Evolutionary conservation across 177 flowering plant genomes (phyloP), one percentile per base, ranked within the genome.

Genomic region (Vitis hybrid): DNA sequence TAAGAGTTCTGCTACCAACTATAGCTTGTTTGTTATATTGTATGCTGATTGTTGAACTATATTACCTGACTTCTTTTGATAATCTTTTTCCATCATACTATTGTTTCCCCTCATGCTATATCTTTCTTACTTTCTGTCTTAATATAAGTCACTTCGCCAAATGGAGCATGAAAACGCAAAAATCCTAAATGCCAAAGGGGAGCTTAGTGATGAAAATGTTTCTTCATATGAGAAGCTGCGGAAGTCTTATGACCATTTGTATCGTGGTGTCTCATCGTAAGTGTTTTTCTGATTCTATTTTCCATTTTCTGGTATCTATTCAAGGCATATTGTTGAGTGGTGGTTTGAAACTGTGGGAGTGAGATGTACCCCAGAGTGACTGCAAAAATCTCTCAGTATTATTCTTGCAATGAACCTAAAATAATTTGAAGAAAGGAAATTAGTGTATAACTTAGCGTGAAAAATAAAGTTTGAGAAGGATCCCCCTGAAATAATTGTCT

Each of bases 161-260:
- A 77, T 93, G 98, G 99, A 95, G 79, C 86, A 88, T 72, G 99
- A 95, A 67, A 95, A 95, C 78, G 82, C 94, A 2, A 95, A 91
- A 81, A 91, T 90, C 62, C 76, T 95, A 57, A 90, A 87, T 88
- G 94, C 98, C 19, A 95, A 93, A 79, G 98, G 99, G 68, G 99
- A 95, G 78, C 92, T 95, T 19, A 93, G 91, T 64, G 99, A 95
- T 56, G 99, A 95, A 80, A 90, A 82, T 82, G 83, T 78, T n/a
- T 73, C 91, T 75, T 83, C 93, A 69, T 95, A 95, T 82, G 98
- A 95, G 78, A 93, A 89, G 84, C 86, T 90, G 70, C 86, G 98
- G 60, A 95, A 95, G 80, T 88, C 97, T 60, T 93, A 85, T 77
- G 99, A 95, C 73, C 92, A 90, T 50, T 75, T 95, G 60, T 89